Conservation (phyloP, 331 rosid species). For the Rhamnella rubrinervis region DNA sequence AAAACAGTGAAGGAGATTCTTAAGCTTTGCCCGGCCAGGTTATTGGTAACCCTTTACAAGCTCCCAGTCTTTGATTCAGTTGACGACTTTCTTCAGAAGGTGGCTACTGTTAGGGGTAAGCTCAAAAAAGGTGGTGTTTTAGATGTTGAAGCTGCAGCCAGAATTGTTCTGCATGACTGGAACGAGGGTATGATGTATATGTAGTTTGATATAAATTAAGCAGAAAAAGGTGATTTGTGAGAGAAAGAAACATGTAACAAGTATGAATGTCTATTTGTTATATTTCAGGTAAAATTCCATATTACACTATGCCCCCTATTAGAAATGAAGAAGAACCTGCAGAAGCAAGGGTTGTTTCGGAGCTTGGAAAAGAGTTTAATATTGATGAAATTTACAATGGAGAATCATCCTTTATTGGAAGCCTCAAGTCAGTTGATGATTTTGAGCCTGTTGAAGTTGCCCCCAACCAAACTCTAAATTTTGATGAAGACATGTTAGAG, state of each 20-base stretch:
- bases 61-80: slow-evolving; percentile 74
- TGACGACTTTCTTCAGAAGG: slow-evolving; percentile 80
- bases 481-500: slow-evolving; percentile 62
- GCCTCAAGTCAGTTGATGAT: slow-evolving; percentile 77
- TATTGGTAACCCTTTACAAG: slow-evolving; percentile 71
- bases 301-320: slow-evolving; percentile 81
- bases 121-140: slow-evolving; percentile 85
- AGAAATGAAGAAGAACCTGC: slow-evolving; percentile 68
- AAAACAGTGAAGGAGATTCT: slow-evolving; percentile 88
- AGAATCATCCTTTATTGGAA: slow-evolving; percentile 87
- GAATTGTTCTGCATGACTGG: slow-evolving; percentile 94
- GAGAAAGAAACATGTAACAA: not conserved
- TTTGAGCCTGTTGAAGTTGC: slow-evolving; percentile 88
- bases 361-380: slow-evolving; percentile 73
- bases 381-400: slow-evolving; percentile 69
- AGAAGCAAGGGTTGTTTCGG: slow-evolving; percentile 65
- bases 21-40: slow-evolving; percentile 68
- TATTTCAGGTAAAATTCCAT: slow-evolving; percentile 84
- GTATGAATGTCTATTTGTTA: too few species aligned
- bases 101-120: slow-evolving; percentile 87
- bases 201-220: not conserved
- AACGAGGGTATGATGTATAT: slow-evolving; percentile 59
- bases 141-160: slow-evolving; percentile 78
- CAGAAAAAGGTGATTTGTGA: not conserved
- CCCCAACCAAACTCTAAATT: slow-evolving; percentile 54